Percentiles rank a stretch among this genome's conserved stretches.
phyloP scores from a whole-genome alignment of 2,329 filamentous ascomycete genomes.

The Neofusicoccum cordaticola region DNA sequence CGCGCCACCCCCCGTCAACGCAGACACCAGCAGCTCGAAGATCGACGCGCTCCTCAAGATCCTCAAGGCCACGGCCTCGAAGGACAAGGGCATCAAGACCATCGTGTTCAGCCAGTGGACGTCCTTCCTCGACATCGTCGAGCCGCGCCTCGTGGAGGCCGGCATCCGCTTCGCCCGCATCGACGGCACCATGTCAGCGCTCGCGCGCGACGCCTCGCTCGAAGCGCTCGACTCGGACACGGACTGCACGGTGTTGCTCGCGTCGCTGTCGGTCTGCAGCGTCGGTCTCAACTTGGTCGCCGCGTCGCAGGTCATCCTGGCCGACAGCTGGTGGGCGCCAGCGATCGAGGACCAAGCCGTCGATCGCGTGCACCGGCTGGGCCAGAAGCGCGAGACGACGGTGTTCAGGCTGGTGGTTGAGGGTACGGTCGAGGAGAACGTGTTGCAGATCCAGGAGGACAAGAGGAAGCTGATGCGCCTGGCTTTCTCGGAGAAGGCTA shows the following conservation, averaged over 20 bases:
- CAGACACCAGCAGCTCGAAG: slow-evolving; percentile 72
- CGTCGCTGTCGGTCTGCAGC: slow-evolving; percentile 76
- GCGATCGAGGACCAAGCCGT: slow-evolving; percentile 91
- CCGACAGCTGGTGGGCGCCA: slow-evolving; percentile 86
- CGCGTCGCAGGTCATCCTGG: slow-evolving; percentile 79
- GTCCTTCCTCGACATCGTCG: slow-evolving; percentile 68
- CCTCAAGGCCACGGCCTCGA: slow-evolving; percentile 64
- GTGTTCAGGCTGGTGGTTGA: slow-evolving; percentile 83
- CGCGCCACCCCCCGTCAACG: slow-evolving; percentile 48
- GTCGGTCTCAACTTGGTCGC: slow-evolving; percentile 84
- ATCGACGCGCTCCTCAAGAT: slow-evolving; percentile 77
- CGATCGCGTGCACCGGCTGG: slow-evolving; percentile 63
- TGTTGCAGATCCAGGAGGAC: slow-evolving; percentile 72
- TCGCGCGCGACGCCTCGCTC: slow-evolving; percentile 70
- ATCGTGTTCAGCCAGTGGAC: slow-evolving; percentile 79
- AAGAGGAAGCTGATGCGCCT: slow-evolving; percentile 76
- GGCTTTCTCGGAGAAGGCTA: slow-evolving; percentile 72
- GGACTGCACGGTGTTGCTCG: slow-evolving; percentile 71
- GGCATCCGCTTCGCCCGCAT: slow-evolving; percentile 68
- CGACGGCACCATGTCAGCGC: slow-evolving; percentile 74
- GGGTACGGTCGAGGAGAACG: slow-evolving; percentile 74
- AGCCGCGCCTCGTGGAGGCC: slow-evolving; percentile 61
- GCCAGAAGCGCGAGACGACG: slow-evolving; percentile 74
- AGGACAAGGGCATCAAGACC: slow-evolving; percentile 61
- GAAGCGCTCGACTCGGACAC: slow-evolving; percentile 64